Percentiles rank a stretch among this genome's conserved stretches.
phyloP scores from a whole-genome alignment of 2,329 filamentous ascomycete genomes.

The Aspergillus sp. region DNA sequence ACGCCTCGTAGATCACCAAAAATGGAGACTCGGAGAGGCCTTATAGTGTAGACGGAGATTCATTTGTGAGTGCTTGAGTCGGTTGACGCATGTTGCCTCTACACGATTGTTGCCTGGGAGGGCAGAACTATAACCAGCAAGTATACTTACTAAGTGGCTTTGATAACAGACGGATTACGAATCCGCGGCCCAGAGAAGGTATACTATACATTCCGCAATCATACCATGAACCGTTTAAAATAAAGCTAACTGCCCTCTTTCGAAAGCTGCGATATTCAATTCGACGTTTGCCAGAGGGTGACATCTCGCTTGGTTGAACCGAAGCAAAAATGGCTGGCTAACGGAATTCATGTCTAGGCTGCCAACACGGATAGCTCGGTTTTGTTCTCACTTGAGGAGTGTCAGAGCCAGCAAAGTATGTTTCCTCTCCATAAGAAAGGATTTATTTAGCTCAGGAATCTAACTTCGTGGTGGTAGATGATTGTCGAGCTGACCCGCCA shows the following conservation, averaged over 20 bases:
- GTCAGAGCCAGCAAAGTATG: conserved; percentile 17
- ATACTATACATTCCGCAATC: background rate
- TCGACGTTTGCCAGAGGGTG: conserved; percentile 22
- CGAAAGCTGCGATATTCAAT: conserved; percentile 23
- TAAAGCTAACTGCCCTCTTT: background rate
- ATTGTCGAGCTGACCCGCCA: background rate
- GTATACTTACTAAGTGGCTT: background rate
- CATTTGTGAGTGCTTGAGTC: conserved; percentile 18
- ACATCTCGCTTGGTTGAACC: background rate
- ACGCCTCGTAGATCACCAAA: conserved; percentile 13
- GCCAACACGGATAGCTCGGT: conserved; percentile 13
- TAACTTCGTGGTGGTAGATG: background rate
- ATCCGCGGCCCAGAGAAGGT: conserved; percentile 23
- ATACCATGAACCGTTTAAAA: no score
- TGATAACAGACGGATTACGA: conserved; percentile 16
- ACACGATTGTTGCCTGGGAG: background rate
- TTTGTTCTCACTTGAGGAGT: conserved; percentile 18
- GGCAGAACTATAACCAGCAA: background rate
- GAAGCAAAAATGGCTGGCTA: background rate
- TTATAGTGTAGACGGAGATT: conserved; percentile 24
- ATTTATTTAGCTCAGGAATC: background rate
- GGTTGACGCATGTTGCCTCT: background rate
- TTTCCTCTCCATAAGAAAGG: background rate
- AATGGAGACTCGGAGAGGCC: conserved; percentile 21
- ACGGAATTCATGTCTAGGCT: conserved; percentile 3